Evolutionary conservation across 23 red algal species (phyloP).

Genomic region (Gracilariopsis chorda): DNA sequence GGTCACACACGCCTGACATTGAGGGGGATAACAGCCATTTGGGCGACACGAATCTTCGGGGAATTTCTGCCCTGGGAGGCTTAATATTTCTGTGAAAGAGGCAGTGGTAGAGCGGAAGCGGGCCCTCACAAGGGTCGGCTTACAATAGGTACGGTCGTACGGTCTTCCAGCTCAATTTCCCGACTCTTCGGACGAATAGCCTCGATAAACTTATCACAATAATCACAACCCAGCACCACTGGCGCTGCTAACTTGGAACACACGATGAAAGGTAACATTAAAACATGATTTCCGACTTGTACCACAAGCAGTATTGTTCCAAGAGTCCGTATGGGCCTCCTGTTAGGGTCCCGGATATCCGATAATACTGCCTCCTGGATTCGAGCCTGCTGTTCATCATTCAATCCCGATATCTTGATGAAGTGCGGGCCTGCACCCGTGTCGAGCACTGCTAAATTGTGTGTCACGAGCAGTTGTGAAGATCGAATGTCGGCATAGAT

Average conservation of each 20-base stretch:
- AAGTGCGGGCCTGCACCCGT: neutral
- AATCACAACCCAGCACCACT: neutral
- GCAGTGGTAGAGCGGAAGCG: neutral
- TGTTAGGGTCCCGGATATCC: constrained; percentile 1
- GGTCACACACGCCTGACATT: neutral
- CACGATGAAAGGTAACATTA: neutral
- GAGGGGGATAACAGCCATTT: neutral
- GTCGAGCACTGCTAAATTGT: no score
- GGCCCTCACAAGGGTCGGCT: neutral
- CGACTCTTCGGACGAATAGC: neutral
- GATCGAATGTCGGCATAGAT: no score
- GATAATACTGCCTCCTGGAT: neutral
- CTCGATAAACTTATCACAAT: neutral
- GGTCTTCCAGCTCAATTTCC: neutral
- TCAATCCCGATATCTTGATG: neutral
- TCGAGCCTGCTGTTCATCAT: neutral
- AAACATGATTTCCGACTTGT: neutral
- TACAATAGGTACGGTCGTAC: neutral
- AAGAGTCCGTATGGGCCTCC: neutral
- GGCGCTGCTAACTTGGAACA: neutral
- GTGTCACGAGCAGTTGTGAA: no score
- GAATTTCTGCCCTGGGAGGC: neutral
- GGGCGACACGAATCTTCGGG: neutral
- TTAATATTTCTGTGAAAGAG: neutral
- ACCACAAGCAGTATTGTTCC: neutral